Conservation (phyloP, 352 stramenopile genomes). For the Saprolegnia diclina region DNA sequence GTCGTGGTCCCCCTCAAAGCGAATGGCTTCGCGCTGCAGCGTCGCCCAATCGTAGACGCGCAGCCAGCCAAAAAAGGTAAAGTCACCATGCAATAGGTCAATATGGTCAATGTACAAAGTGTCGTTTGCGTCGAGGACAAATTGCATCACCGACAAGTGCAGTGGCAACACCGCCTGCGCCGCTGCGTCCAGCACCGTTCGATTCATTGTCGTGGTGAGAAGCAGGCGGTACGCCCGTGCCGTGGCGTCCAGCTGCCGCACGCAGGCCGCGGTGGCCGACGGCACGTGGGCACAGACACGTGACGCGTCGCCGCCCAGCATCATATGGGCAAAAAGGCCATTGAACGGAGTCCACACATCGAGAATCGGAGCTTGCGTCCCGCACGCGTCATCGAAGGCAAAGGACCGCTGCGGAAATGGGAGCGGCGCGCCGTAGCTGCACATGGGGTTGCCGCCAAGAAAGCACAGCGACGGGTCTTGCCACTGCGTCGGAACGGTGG, state of each 20-base stretch:
- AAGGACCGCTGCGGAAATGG: slow-evolving; percentile 12
- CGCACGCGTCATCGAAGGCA: slow-evolving; percentile 20
- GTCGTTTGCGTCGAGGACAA: not conserved
- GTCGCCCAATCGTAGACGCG: slow-evolving; percentile 2
- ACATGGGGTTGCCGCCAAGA: slow-evolving; percentile 8
- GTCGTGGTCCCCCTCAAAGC: not conserved
- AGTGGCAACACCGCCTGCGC: not conserved
- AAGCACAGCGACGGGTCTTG: not conserved
- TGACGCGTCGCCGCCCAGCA: not conserved
- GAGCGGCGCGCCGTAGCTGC: not conserved
- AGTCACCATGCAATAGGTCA: not conserved
- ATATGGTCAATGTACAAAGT: not conserved
- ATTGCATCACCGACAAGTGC: slow-evolving; percentile 1
- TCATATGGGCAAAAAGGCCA: not conserved
- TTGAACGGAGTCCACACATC: not conserved
- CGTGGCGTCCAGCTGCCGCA: not conserved
- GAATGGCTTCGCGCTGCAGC: not conserved
- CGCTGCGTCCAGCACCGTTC: not conserved
- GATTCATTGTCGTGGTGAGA: not conserved
- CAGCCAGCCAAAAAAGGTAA: not conserved
- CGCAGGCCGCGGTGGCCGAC: not conserved
- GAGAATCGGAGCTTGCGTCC: not conserved
- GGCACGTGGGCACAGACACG: not conserved
- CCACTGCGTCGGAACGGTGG: slow-evolving; percentile 1
- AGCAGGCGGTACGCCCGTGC: not conserved